Evolutionary conservation across 768 basidiomycete species (phyloP).

Genomic region (Porphyrellus cyaneotinctus): DNA sequence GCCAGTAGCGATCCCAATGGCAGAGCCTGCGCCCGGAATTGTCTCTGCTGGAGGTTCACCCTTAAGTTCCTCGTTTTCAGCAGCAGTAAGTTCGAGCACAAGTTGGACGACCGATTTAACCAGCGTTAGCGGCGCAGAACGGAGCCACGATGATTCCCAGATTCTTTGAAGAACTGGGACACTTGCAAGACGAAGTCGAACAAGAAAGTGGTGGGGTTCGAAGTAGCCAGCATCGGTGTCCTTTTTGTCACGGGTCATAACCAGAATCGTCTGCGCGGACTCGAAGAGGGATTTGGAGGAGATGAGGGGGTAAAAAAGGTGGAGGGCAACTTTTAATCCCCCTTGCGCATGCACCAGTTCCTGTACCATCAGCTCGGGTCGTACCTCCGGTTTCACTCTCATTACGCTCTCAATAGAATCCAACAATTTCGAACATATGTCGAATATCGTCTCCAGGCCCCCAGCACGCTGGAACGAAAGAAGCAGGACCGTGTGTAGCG

Average conservation of each 20-base stretch:
- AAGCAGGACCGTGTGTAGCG: constrained; percentile 80
- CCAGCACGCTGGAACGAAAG: constrained; percentile 65
- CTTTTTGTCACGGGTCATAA: constrained; percentile 72
- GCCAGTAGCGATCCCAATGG: constrained; percentile 30
- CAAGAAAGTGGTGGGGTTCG: constrained; percentile 82
- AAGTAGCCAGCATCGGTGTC: constrained; percentile 77
- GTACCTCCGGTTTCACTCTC: constrained; percentile 49
- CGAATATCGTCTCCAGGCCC: constrained; percentile 66
- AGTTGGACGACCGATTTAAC: constrained; percentile 72
- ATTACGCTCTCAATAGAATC: constrained; percentile 53
- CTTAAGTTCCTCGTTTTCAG: constrained; percentile 72
- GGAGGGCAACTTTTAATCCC: constrained; percentile 76
- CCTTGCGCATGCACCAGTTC: constrained; percentile 74
- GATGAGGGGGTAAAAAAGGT: constrained; percentile 70
- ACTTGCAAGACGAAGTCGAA: constrained; percentile 67
- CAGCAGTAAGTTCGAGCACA: constrained; percentile 76
- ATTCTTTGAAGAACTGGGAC: constrained; percentile 63
- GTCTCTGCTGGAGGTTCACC: constrained; percentile 39
- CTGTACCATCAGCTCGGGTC: constrained; percentile 53
- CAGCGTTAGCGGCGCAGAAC: constrained; percentile 67
- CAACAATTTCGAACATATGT: constrained; percentile 52
- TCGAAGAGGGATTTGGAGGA: constrained; percentile 81
- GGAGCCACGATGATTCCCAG: constrained; percentile 85
- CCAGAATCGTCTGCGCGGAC: constrained; percentile 73
- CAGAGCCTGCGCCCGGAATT: constrained; percentile 30